Conservation (phyloP, 2,329 filamentous ascomycete species). For the Phaeosphaeriaceae sp. region DNA sequence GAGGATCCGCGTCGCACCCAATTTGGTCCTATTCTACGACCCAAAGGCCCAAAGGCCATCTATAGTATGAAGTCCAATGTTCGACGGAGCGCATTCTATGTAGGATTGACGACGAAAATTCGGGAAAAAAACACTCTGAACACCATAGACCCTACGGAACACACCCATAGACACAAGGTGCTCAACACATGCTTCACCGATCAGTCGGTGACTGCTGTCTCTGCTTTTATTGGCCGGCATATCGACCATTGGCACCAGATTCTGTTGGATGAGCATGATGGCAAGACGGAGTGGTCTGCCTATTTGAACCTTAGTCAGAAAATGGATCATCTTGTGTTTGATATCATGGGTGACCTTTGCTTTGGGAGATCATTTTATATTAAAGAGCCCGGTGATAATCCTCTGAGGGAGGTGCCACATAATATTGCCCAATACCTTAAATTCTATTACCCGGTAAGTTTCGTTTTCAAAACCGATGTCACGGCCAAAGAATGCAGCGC, state of each 20-base stretch:
- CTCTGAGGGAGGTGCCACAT: constrained; percentile 16
- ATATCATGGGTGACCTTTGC: constrained; percentile 28
- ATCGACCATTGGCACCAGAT: constrained; percentile 17
- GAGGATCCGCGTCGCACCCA: constrained; percentile 9
- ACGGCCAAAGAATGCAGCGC: too few species aligned
- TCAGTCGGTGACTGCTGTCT: constrained; percentile 4
- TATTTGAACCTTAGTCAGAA: constrained; percentile 15
- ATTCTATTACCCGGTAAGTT: constrained; percentile 18
- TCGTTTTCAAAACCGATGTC: neutral
- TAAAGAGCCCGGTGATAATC: constrained; percentile 27
- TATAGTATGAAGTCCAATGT: constrained; percentile 16
- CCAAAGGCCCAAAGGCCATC: constrained; percentile 6
- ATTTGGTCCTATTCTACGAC: constrained; percentile 7
- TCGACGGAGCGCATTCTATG: constrained; percentile 10
- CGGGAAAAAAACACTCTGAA: constrained; percentile 6
- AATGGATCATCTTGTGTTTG: constrained; percentile 25
- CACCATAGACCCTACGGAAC: constrained; percentile 4
- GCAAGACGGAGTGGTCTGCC: constrained; percentile 11
- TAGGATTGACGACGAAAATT: constrained; percentile 4
- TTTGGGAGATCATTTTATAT: constrained; percentile 36
- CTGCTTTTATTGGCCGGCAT: constrained; percentile 10
- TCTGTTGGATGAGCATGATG: constrained; percentile 2
- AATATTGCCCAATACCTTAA: constrained; percentile 18
- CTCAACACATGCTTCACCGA: constrained; percentile 8
- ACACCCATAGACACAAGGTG: constrained; percentile 6